Evolutionary conservation across 1,139 yeast species (phyloP).

Genomic region (Torulaspora pretoriensis): DNA sequence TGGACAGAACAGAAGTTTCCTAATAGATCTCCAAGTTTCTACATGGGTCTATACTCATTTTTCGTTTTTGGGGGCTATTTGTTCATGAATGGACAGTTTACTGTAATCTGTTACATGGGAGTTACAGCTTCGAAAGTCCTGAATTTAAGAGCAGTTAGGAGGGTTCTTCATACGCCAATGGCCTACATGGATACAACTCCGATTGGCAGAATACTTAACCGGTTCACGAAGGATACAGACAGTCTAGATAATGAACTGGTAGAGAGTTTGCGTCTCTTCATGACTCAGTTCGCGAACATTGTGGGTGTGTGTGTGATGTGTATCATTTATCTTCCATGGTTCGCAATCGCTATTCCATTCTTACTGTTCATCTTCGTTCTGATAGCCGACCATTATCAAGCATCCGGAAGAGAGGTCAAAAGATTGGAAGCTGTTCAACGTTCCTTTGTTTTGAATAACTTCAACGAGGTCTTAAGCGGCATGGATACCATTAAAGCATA

Average conservation of each 20-base stretch:
- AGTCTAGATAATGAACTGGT: slow-evolving; percentile 72
- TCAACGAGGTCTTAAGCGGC: slow-evolving; percentile 72
- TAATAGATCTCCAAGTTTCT: slow-evolving; percentile 48
- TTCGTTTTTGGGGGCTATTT: slow-evolving; percentile 48
- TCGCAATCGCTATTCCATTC: slow-evolving; percentile 65
- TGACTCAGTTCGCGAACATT: slow-evolving; percentile 52
- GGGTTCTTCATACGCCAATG: slow-evolving; percentile 74
- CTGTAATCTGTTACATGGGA: slow-evolving; percentile 52
- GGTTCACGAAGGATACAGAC: slow-evolving; percentile 82
- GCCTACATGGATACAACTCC: slow-evolving; percentile 65
- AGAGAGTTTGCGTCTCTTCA: slow-evolving; percentile 51
- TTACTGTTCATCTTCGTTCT: slow-evolving; percentile 45
- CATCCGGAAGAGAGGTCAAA: slow-evolving; percentile 78
- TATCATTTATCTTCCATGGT: slow-evolving; percentile 70
- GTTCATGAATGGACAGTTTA: slow-evolving; percentile 49
- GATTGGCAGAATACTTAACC: slow-evolving; percentile 62
- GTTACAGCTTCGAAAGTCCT: slow-evolving; percentile 43
- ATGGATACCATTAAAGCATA: slow-evolving; percentile 67
- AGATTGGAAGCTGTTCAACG: slow-evolving; percentile 75
- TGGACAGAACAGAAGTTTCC: slow-evolving; percentile 65
- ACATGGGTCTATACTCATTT: slow-evolving; percentile 66
- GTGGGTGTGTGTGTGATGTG: slow-evolving; percentile 64
- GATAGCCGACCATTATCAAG: slow-evolving; percentile 62
- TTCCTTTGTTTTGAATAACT: slow-evolving; percentile 72
- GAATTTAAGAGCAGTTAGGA: slow-evolving; percentile 51